phyloP scores from a whole-genome alignment of 2,329 filamentous ascomycete genomes.

The Myriosclerotinia duriaeana region DNA sequence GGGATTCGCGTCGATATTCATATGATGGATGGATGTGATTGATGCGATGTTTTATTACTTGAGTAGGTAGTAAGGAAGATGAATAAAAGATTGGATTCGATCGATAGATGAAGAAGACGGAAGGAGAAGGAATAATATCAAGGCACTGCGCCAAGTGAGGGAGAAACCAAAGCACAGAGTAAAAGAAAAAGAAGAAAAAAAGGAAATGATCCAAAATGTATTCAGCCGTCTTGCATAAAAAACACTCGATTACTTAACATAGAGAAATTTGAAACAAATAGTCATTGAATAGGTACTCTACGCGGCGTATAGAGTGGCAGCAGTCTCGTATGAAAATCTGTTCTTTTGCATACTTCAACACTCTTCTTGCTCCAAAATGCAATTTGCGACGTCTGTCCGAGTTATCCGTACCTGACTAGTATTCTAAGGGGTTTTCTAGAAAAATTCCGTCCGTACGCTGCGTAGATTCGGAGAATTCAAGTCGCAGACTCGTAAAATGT shows the following conservation, averaged over 20 bases:
- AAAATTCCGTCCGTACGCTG: neutral
- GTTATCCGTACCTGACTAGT: slow-evolving; percentile 1
- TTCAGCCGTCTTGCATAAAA: slow-evolving; percentile 17
- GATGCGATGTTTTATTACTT: slow-evolving; percentile 6
- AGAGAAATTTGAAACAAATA: slow-evolving; percentile 11
- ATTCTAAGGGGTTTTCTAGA: neutral
- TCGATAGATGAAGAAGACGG: slow-evolving; percentile 1
- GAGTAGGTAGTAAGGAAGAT: slow-evolving; percentile 7
- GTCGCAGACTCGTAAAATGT: neutral
- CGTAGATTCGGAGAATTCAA: neutral
- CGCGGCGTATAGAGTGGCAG: slow-evolving; percentile 1
- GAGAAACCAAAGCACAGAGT: slow-evolving; percentile 2
- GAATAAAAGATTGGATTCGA: neutral
- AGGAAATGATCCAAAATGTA: slow-evolving; percentile 3
- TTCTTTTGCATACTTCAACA: neutral
- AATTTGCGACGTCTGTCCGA: neutral
- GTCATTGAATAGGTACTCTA: neutral
- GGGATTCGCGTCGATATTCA: neutral
- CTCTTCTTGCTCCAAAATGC: neutral
- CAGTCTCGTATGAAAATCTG: slow-evolving; percentile 7
- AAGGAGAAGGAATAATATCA: neutral
- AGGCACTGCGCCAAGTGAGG: slow-evolving; percentile 11
- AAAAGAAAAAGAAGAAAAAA: neutral
- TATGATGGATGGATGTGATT: neutral
- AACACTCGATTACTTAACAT: slow-evolving; percentile 7